A percentile compares a stretch with the other conserved stretches of the same genome.
These are phyloP conservation scores for Cryphonectria radicalis DNA, from an alignment of 2,329 filamentous ascomycete genomes.

Conservation along the genomic window DNA sequence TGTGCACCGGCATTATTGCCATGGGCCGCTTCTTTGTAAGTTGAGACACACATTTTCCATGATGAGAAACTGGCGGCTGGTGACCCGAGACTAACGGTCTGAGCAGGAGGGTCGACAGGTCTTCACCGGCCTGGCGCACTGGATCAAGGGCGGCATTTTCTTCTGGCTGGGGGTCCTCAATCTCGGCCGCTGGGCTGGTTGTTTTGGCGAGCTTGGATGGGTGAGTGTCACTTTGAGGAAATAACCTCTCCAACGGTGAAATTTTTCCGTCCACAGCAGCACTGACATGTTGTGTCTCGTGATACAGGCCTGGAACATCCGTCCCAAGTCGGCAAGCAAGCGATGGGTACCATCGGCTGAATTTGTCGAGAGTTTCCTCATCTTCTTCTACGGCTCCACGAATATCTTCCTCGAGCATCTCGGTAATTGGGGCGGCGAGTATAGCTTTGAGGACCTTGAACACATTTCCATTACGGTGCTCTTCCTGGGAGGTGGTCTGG, in stretches of 20 bases:
- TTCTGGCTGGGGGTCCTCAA: slow-evolving; percentile 91
- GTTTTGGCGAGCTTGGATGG: slow-evolving; percentile 91
- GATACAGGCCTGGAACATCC: slow-evolving; percentile 79
- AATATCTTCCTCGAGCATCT: slow-evolving; percentile 95
- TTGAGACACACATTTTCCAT: slow-evolving; percentile 30
- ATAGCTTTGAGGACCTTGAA: slow-evolving; percentile 82
- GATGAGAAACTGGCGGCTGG: too few species aligned
- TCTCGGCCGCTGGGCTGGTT: slow-evolving; percentile 86
- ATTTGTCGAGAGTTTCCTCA: slow-evolving; percentile 86
- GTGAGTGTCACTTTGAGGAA: slow-evolving; percentile 41
- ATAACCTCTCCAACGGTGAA: not conserved
- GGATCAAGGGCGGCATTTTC: slow-evolving; percentile 93
- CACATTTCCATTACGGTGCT: slow-evolving; percentile 91
- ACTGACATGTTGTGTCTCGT: slow-evolving; percentile 26
- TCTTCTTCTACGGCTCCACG: slow-evolving; percentile 85
- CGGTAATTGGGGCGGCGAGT: slow-evolving; percentile 69
- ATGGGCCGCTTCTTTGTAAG: slow-evolving; percentile 86
- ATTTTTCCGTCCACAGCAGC: not conserved
- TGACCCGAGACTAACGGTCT: not conserved
- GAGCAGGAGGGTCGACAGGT: slow-evolving; percentile 67
- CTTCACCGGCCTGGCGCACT: slow-evolving; percentile 89
- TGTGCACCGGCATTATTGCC: slow-evolving; percentile 74
- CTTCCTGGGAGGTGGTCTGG: slow-evolving; percentile 90
- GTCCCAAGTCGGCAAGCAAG: slow-evolving; percentile 61
- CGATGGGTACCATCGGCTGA: slow-evolving; percentile 80